Evolutionary conservation across 2,329 filamentous ascomycete species (phyloP).

Genomic region (Fusarium dlaminii): DNA sequence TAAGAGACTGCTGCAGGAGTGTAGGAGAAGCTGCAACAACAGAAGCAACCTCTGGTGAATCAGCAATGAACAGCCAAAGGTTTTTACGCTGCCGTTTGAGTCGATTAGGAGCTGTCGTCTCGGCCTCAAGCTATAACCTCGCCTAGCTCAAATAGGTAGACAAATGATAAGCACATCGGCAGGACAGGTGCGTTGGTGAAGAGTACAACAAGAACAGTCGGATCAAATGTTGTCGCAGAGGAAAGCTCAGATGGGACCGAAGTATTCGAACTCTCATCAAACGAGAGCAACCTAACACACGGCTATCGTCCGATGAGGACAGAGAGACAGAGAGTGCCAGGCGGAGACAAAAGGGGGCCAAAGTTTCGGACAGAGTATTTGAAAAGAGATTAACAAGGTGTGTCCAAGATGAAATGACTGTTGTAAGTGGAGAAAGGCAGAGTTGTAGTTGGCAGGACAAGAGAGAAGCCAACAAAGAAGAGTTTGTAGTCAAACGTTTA

Average conservation of each 20-base stretch:
- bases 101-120: background rate
- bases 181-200: background rate
- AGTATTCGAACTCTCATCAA: slow-evolving; percentile 15
- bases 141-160: slow-evolving; percentile 7
- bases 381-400: slow-evolving; percentile 16
- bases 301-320: slow-evolving; percentile 26
- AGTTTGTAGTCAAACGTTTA: background rate
- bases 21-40: slow-evolving; percentile 5
- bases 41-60: background rate
- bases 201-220: background rate
- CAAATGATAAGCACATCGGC: background rate
- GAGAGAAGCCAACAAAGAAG: background rate
- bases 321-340: slow-evolving; percentile 20
- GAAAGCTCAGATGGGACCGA: background rate
- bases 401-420: slow-evolving; percentile 14
- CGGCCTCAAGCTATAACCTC: background rate
- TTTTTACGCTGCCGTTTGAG: slow-evolving; percentile 1
- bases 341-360: slow-evolving; percentile 27
- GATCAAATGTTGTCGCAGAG: background rate
- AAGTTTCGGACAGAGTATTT: slow-evolving; percentile 14
- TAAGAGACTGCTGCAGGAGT: slow-evolving; percentile 31
- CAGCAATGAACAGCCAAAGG: slow-evolving; percentile 6
- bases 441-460: background rate
- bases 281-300: slow-evolving; percentile 3
- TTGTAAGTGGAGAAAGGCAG: background rate